A percentile compares a stretch with the other conserved stretches of the same genome.
Conservation (phyloP, 106 monocot species). For the Posidonia australis region DNA sequence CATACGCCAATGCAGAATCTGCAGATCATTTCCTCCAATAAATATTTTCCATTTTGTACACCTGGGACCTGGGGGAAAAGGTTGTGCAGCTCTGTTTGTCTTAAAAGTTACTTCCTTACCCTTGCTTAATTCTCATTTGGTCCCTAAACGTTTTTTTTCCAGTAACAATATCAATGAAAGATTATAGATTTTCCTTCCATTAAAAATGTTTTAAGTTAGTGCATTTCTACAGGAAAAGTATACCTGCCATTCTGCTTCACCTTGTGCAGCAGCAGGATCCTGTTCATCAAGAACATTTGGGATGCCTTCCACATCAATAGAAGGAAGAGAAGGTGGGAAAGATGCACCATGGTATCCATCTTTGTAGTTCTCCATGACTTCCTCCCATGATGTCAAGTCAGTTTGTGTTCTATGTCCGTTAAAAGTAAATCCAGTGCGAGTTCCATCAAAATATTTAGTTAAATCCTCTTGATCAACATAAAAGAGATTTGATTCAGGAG, state of each 20-base stretch:
- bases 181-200: background rate
- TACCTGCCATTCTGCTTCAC: slow-evolving; percentile 37
- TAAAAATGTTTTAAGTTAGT: background rate
- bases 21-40: no score
- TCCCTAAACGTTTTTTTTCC: no score
- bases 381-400: slow-evolving; percentile 43
- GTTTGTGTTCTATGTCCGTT: slow-evolving; percentile 25
- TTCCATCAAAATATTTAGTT: slow-evolving; percentile 28
- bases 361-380: slow-evolving; percentile 28
- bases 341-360: slow-evolving; percentile 20
- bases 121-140: no score
- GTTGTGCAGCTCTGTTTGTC: no score
- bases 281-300: slow-evolving; percentile 5
- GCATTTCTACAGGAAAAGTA: background rate
- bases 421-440: slow-evolving; percentile 26
- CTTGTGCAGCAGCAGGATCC: slow-evolving; percentile 11
- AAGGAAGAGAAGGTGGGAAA: slow-evolving; percentile 22
- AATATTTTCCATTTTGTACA: no score
- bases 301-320: slow-evolving; percentile 11
- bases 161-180: background rate
- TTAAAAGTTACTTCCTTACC: no score
- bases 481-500: slow-evolving; percentile 36
- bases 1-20: no score
- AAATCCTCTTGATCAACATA: slow-evolving; percentile 22
- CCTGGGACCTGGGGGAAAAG: no score